Evolutionary conservation across 495 filamentous ascomycete genomes (phyloP), one percentile per base, ranked within the genome.

Genomic region (Bacidia gigantensis): DNA sequence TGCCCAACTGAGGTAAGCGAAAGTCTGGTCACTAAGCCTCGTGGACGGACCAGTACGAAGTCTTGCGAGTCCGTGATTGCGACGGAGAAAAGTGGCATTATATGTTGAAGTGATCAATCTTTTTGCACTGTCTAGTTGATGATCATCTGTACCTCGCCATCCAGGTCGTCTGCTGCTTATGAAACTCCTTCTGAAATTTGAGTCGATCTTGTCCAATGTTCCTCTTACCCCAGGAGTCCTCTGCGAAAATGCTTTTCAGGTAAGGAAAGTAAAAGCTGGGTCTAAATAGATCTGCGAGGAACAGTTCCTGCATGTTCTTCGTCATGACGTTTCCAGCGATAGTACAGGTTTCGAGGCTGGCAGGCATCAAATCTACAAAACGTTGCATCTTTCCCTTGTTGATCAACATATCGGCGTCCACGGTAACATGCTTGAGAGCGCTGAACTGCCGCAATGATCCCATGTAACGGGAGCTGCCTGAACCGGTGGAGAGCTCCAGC

Each of bases 121-220:
- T n/a, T n/a, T n/a, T n/a, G n/a, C n/a, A n/a, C n/a, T n/a, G n/a
- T n/a, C n/a, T n/a, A n/a, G 32, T 39, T 39, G 10, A n/a, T n/a
- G 20, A 47, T 50, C 47, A 58, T 38, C 48, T 23, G 41, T 58
- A 58, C 3, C 56, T 51, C 29, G 46, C 42, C 56, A 58, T 54
- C 56, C 56, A 58, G 10, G 51, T 45, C 10, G 55, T 49, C 48
- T 58, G 56, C 46, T 57, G 55, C 49, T 58, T 54, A 23, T 58
- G 56, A 38, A 54, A 58, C 17, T 58, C 56, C 45, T 52, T 50
- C 43, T 58, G 56, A 32, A 58, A 58, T 26, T 55, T 55, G 46
- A 58, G 12, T 12, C 56, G 46, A 18, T 58, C 56, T 29, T 58
- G 45, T 14, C 56, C 56, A 38, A 58, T 58, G 22, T 55, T 53